These are phyloP conservation scores for Drosera spatulata DNA, from an alignment of 179 eudicot species.

Conservation along the genomic window DNA sequence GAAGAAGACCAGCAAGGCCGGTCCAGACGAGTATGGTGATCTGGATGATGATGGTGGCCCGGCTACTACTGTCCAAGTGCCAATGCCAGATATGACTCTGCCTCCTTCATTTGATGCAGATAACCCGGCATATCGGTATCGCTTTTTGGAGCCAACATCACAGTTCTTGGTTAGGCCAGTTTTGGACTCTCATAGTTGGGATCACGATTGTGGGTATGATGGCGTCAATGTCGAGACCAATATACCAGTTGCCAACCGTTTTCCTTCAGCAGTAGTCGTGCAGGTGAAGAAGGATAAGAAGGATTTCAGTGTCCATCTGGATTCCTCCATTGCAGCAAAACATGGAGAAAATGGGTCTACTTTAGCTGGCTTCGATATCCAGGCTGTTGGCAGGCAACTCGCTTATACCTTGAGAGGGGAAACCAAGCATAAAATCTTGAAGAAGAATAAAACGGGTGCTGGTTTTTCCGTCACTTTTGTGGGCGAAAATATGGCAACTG, in stretches of 20 bases:
- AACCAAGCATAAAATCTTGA: slow-evolving; percentile 61
- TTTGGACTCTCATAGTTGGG: slow-evolving; percentile 94
- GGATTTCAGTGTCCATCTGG: slow-evolving; percentile 70
- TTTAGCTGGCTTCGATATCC: slow-evolving; percentile 83
- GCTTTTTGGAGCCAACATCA: slow-evolving; percentile 88
- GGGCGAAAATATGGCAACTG: slow-evolving; percentile 82
- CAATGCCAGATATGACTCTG: slow-evolving; percentile 93
- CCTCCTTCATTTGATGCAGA: slow-evolving; percentile 90
- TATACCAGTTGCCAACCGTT: slow-evolving; percentile 47
- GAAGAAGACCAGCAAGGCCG: slow-evolving; percentile 50
- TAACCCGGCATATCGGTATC: slow-evolving; percentile 77
- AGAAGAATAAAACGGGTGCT: slow-evolving; percentile 74
- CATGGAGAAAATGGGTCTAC: slow-evolving; percentile 73
- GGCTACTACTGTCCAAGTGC: slow-evolving; percentile 70
- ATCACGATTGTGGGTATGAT: slow-evolving; percentile 96
- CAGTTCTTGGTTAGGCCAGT: slow-evolving; percentile 92
- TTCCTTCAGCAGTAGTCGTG: slow-evolving; percentile 51
- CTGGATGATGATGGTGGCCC: slow-evolving; percentile 46
- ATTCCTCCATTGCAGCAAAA: slow-evolving; percentile 71
- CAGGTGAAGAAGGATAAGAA: slow-evolving; percentile 91
- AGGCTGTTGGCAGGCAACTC: slow-evolving; percentile 68
- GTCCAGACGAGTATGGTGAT: slow-evolving; percentile 38
- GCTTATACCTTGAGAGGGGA: slow-evolving; percentile 82
- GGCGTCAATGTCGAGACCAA: slow-evolving; percentile 84
- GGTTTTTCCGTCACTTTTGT: slow-evolving; percentile 77